These are phyloP conservation scores for Cladosporium sp. DNA, from an alignment of 2,329 filamentous ascomycete genomes.

Conservation along the genomic window DNA sequence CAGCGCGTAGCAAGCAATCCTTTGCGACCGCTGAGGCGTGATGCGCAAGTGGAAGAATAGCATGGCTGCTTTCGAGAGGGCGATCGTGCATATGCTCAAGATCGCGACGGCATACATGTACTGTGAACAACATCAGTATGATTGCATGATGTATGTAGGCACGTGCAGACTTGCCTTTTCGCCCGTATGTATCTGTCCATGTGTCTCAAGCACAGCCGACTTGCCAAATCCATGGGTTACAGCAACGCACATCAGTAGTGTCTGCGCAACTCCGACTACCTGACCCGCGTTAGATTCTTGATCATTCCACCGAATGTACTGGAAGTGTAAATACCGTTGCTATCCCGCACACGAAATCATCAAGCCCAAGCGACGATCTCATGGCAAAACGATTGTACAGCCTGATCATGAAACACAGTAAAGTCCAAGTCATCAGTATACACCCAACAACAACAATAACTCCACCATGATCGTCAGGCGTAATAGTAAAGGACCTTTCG, in stretches of 20 bases:
- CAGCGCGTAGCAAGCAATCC: slow-evolving; percentile 25
- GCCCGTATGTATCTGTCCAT: slow-evolving; percentile 22
- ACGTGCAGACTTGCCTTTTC: slow-evolving; percentile 25
- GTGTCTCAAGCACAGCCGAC: slow-evolving; percentile 25
- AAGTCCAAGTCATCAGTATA: slow-evolving; percentile 30
- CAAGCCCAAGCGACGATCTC: slow-evolving; percentile 29
- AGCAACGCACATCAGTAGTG: slow-evolving; percentile 27
- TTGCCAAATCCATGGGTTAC: slow-evolving; percentile 31
- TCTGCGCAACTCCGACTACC: slow-evolving; percentile 30
- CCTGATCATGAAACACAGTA: slow-evolving; percentile 30
- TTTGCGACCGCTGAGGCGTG: slow-evolving; percentile 25
- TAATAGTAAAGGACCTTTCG: slow-evolving; percentile 30
- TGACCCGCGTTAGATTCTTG: background rate
- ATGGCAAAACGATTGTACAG: slow-evolving; percentile 32
- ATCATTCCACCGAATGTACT: background rate
- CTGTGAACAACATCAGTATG: slow-evolving; percentile 15
- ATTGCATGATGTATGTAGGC: too few species aligned
- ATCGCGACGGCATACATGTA: slow-evolving; percentile 29
- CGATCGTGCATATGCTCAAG: slow-evolving; percentile 29
- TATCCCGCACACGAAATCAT: slow-evolving; percentile 29
- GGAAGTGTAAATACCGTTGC: slow-evolving; percentile 25
- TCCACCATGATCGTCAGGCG: slow-evolving; percentile 30
- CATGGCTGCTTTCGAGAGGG: slow-evolving; percentile 29
- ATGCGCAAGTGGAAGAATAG: slow-evolving; percentile 31
- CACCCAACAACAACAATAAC: slow-evolving; percentile 31